These are phyloP conservation scores for Clavariopsis aquatica DNA, from an alignment of 495 filamentous ascomycete species.

Conservation along the genomic window DNA sequence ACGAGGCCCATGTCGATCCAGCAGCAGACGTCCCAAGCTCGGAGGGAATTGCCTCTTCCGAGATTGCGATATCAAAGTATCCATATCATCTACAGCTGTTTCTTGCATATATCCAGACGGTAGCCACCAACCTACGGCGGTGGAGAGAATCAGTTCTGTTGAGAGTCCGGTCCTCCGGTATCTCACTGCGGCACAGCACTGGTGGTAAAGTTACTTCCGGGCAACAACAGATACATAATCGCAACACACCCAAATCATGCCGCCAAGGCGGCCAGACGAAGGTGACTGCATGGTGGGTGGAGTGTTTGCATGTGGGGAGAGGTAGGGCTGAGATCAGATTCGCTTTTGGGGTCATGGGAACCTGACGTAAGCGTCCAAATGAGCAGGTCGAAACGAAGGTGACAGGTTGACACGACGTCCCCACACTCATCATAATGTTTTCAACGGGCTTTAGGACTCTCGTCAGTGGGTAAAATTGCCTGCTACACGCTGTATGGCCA, in stretches of 20 bases:
- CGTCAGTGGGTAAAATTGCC: too few species aligned
- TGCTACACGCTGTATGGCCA: too few species aligned
- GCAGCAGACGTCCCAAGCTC: background rate
- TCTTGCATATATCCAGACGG: background rate
- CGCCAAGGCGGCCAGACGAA: background rate
- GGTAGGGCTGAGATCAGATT: slow-evolving; percentile 7
- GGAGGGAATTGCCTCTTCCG: background rate
- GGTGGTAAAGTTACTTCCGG: background rate
- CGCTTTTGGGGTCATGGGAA: background rate
- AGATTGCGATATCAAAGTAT: background rate
- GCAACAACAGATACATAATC: background rate
- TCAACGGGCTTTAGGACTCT: too few species aligned
- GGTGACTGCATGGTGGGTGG: background rate
- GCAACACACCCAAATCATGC: background rate
- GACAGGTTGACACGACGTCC: too few species aligned
- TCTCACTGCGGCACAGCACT: slow-evolving; percentile 1
- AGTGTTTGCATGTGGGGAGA: background rate
- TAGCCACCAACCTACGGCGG: background rate
- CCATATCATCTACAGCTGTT: background rate
- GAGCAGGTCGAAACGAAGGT: too few species aligned
- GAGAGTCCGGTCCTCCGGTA: slow-evolving; percentile 1
- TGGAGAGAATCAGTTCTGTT: background rate
- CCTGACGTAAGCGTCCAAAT: background rate
- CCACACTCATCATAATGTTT: too few species aligned
- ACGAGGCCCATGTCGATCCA: background rate